These are phyloP conservation scores for Lotus japonicus DNA, from an alignment of 306 rosid genomes.

Conservation along the genomic window DNA sequence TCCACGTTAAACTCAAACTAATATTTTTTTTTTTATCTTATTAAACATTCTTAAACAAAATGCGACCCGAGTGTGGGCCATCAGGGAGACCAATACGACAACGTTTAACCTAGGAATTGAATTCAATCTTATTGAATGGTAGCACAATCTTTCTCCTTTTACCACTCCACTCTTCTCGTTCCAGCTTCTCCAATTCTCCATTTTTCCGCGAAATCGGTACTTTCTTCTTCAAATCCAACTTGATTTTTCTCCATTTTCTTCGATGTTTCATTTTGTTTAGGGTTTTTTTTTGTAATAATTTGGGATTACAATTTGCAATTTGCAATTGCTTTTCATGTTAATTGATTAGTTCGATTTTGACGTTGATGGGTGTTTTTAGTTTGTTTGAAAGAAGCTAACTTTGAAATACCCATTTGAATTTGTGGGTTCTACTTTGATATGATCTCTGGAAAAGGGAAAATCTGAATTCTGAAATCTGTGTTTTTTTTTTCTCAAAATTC, in stretches of 20 bases:
- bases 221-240: neutral
- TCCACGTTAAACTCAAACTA: no score
- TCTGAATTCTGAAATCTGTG: neutral
- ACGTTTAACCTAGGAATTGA: neutral
- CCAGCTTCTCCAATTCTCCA: constrained; percentile 7
- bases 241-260: no score
- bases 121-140: no score
- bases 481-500: neutral
- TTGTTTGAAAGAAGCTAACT: no score
- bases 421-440: no score
- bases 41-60: no score
- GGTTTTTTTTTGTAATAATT: neutral
- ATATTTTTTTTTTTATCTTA: no score
- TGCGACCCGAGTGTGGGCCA: neutral
- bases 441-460: neutral
- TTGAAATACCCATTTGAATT: no score
- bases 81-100: constrained; percentile 1
- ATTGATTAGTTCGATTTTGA: no score
- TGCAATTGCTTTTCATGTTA: no score
- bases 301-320: neutral
- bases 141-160: neutral
- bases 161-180: neutral
- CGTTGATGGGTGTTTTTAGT: no score
- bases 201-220: constrained; percentile 11
- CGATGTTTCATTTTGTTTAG: neutral